Conservation (phyloP, 169 alveolate species). For the Blepharisma undulans region DNA sequence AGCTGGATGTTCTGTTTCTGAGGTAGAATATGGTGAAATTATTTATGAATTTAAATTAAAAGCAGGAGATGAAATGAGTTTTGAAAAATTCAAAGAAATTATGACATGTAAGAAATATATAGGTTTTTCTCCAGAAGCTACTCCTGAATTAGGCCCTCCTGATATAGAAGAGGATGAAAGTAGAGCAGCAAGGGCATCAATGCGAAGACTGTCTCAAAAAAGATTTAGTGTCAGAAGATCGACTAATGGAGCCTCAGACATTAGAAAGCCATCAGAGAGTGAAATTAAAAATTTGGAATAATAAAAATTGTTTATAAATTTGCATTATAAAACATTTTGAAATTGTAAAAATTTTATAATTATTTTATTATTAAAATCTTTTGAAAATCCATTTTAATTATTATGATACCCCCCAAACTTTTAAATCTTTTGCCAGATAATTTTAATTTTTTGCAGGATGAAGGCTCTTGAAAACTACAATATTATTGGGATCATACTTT, state of each 20-base stretch:
- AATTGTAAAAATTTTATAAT: too few species aligned
- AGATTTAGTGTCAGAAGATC: neutral
- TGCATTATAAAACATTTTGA: neutral
- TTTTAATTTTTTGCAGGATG: neutral
- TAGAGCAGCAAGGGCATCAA: neutral
- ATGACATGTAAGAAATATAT: neutral
- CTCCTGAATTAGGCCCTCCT: neutral
- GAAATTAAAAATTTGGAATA: neutral
- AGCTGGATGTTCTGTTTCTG: slow-evolving; percentile 31
- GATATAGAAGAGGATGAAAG: neutral
- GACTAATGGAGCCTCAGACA: neutral
- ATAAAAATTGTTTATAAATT: neutral
- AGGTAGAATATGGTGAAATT: neutral
- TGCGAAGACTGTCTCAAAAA: neutral
- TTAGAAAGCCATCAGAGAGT: neutral
- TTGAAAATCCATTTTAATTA: too few species aligned
- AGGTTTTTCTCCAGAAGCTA: slow-evolving; percentile 7
- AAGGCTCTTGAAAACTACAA: neutral
- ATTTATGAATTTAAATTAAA: slow-evolving; percentile 12
- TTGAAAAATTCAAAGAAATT: slow-evolving; percentile 16
- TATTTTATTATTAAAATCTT: neutral
- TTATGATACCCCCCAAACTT: neutral
- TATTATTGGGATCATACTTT: neutral
- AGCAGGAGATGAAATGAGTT: slow-evolving; percentile 19
- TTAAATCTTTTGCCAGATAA: neutral